Base-by-base conservation (phyloP, 441 rosid genomes). In the Isatis lusitanica region DNA sequence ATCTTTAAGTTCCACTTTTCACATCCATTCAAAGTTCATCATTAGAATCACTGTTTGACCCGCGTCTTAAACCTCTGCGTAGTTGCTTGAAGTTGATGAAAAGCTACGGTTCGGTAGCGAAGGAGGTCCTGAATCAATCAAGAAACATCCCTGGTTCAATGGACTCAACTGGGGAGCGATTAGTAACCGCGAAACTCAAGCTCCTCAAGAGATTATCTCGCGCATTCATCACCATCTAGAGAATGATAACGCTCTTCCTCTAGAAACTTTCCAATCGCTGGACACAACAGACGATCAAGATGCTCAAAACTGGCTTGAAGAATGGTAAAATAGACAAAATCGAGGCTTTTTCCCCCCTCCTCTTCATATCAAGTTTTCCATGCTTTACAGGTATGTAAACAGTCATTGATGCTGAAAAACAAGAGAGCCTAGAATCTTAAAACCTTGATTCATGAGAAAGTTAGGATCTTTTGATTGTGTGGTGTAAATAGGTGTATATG, bases 31-130 rank as follows among this genome's bases (percentile, higher is more conserved):
- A 9, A 11, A 64, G 15, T 74, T 46, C 55, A 36, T 9, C 61
- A 55, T 24, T 56, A 59, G 61, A 48, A 65, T 59, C 39, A 30
- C 13, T 47, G 48, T 44, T 63, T 55, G 53, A 70, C 63, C 43
- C 0, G 33, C n/a, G 8, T 63, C 50, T 68, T 64, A 38, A 71
- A 60, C 73, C 31, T 57, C 44, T 69, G 31, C 60, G 72, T 87
- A 94, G 99, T 76, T 94, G 82, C 92, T 94, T 62, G 87, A 85
- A 78, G 96, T 83, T 43, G 87, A 94, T 47, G 98, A 89, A 85
- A 83, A 66, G 63, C 50, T 24, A 57, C 80, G 99, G 71, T 86
- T 92, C 11, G 99, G 96, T 59, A 80, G 85, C 85, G 74, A 71
- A 78, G 73, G 52, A 66, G 94, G 93, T 53, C 55, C 88, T 0